Conservation (phyloP, 2,329 filamentous ascomycete genomes). For the Arachnopeziza araneosa region DNA sequence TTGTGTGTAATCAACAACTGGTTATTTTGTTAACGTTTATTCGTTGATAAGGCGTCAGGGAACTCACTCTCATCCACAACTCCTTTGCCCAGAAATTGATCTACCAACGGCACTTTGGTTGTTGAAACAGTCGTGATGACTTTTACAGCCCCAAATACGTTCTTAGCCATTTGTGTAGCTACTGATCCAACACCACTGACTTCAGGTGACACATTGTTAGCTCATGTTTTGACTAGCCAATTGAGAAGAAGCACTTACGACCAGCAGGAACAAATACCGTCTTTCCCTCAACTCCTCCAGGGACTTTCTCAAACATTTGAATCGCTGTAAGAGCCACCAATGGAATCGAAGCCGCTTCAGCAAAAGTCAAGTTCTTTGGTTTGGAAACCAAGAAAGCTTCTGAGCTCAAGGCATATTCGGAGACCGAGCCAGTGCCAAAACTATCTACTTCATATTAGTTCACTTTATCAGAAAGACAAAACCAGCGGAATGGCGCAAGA, state of each 20-base stretch:
- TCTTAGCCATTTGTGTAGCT: conserved; percentile 40
- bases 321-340: conserved; percentile 36
- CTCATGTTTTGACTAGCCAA: not conserved
- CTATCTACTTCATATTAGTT: not conserved
- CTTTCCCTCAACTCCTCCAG: conserved; percentile 36
- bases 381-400: conserved; percentile 34
- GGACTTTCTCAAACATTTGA: conserved; percentile 31
- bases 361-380: conserved; percentile 34
- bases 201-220: not conserved
- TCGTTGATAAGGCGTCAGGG: not conserved
- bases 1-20: not conserved
- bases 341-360: conserved; percentile 37
- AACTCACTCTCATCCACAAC: not conserved
- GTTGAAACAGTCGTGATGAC: conserved; percentile 42
- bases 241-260: not conserved
- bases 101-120: conserved; percentile 32
- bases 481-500: not conserved
- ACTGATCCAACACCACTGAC: conserved; percentile 35
- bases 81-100: not conserved
- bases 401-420: conserved; percentile 23
- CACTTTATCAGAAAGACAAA: too few relatives aligned
- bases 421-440: conserved; percentile 24
- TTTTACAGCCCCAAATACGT: conserved; percentile 38
- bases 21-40: not conserved
- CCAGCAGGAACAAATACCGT: conserved; percentile 36